Evolutionary conservation across 257 asterid genomes (phyloP).

Genomic region (Lantana camara): DNA sequence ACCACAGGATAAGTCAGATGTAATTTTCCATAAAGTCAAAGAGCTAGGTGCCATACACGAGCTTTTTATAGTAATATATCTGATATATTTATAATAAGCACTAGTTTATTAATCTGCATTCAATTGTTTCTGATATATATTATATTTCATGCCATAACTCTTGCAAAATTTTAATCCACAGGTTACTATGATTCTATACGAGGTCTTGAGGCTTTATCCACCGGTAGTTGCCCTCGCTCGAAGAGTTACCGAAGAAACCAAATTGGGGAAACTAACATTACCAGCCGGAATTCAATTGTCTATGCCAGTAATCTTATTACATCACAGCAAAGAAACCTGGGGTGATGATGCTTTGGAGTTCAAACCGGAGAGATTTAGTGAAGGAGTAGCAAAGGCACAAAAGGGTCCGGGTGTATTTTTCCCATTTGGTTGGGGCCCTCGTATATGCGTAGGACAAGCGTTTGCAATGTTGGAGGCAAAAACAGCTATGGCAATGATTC

Average conservation of each 20-base stretch:
- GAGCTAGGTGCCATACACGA: too few species aligned
- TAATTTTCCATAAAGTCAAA: too few species aligned
- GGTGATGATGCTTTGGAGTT: conserved; percentile 31
- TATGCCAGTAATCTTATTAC: conserved; percentile 20
- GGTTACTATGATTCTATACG: conserved; percentile 25
- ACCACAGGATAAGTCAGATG: too few species aligned
- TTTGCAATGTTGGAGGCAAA: conserved; percentile 34
- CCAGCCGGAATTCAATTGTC: conserved; percentile 23
- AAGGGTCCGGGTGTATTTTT: conserved; percentile 19
- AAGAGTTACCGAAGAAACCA: conserved; percentile 20
- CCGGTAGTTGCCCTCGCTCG: conserved; percentile 18
- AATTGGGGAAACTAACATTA: conserved; percentile 25
- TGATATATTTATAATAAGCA: too few species aligned
- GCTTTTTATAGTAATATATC: too few species aligned
- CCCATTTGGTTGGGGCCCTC: conserved; percentile 36
- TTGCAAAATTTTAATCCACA: not conserved
- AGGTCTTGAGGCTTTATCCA: conserved; percentile 30
- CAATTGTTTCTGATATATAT: too few species aligned
- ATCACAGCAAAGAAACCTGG: conserved; percentile 26
- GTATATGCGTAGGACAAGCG: conserved; percentile 28
- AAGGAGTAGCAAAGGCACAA: conserved; percentile 23
- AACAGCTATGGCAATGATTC: conserved; percentile 21
- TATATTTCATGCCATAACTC: not conserved
- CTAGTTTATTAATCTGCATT: too few species aligned
- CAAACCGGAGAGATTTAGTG: conserved; percentile 16